Conservation (phyloP, 2,329 filamentous ascomycete species). For the Fusarium brevicatenulatum region DNA sequence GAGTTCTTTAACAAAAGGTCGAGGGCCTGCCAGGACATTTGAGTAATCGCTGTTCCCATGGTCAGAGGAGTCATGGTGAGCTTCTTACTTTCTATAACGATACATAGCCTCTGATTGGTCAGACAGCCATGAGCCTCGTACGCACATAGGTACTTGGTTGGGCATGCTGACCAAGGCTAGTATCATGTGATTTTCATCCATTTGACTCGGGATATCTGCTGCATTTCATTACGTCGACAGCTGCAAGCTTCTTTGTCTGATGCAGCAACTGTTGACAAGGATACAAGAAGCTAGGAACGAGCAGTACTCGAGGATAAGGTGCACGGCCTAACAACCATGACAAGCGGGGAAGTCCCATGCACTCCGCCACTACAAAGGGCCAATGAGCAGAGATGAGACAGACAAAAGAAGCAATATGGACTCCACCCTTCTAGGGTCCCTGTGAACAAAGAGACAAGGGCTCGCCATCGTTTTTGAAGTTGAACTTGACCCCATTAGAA, state of each 20-base stretch:
- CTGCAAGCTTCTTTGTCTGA: neutral
- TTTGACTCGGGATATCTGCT: neutral
- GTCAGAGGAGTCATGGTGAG: neutral
- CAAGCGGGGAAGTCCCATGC: conserved; percentile 30
- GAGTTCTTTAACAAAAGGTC: neutral
- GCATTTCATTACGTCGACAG: conserved; percentile 21
- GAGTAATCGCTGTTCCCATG: neutral
- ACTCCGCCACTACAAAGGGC: conserved; percentile 13
- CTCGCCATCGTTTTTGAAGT: neutral
- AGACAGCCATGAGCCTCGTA: neutral
- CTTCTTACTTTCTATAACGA: neutral
- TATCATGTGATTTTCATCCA: neutral
- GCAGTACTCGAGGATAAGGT: conserved; percentile 2
- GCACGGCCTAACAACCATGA: conserved; percentile 10
- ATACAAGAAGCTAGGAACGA: neutral
- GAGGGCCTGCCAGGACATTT: neutral
- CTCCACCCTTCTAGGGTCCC: conserved; percentile 28
- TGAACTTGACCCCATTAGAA: neutral
- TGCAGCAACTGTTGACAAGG: conserved; percentile 3
- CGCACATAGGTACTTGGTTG: neutral
- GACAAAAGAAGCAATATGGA: conserved; percentile 46
- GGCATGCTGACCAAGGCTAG: neutral
- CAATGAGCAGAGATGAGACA: conserved; percentile 33
- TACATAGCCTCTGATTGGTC: neutral
- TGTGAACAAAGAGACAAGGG: conserved; percentile 23